phyloP scores from a whole-genome alignment of 1,139 yeast species.

The Kodamaea anthophila region DNA sequence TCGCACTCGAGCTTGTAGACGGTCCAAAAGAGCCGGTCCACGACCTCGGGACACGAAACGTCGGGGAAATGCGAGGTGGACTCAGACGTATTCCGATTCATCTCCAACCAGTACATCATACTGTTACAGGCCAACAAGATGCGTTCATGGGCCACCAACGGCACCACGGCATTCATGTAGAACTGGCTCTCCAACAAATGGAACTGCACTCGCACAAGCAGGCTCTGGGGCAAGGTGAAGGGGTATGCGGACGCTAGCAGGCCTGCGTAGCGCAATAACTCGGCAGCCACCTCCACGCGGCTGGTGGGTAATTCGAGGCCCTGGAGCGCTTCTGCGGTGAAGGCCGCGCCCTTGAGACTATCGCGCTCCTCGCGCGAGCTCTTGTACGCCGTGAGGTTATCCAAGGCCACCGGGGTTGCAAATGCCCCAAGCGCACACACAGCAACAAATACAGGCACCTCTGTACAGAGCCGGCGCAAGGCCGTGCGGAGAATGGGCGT shows the following conservation, averaged over 20 bases:
- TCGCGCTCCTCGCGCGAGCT: constrained; percentile 26
- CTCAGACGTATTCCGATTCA: constrained; percentile 4
- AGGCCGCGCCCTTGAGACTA: constrained; percentile 15
- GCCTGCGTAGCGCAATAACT: constrained; percentile 20
- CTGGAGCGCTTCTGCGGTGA: constrained; percentile 10
- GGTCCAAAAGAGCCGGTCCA: constrained; percentile 42
- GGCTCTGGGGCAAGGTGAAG: constrained; percentile 14
- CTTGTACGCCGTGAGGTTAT: constrained; percentile 25
- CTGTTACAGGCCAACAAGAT: constrained; percentile 29
- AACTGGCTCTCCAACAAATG: constrained; percentile 31
- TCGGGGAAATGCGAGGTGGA: constrained; percentile 2
- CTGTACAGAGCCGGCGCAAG: constrained; percentile 18
- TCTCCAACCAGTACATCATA: constrained; percentile 28
- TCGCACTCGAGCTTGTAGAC: constrained; percentile 45
- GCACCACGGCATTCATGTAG: constrained; percentile 31
- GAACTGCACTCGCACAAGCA: constrained; percentile 22
- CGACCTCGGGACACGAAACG: constrained; percentile 14
- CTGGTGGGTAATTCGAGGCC: constrained; percentile 14
- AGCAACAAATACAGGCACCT: constrained; percentile 24
- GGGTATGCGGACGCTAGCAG: constrained; percentile 23
- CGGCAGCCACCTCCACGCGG: constrained; percentile 20
- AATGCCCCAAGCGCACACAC: constrained; percentile 32
- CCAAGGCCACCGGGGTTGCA: constrained; percentile 28
- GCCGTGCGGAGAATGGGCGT: constrained; percentile 17
- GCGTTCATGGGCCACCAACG: constrained; percentile 31